Base-by-base conservation (phyloP, 345 rosid species). In the Populus nigra region DNA sequence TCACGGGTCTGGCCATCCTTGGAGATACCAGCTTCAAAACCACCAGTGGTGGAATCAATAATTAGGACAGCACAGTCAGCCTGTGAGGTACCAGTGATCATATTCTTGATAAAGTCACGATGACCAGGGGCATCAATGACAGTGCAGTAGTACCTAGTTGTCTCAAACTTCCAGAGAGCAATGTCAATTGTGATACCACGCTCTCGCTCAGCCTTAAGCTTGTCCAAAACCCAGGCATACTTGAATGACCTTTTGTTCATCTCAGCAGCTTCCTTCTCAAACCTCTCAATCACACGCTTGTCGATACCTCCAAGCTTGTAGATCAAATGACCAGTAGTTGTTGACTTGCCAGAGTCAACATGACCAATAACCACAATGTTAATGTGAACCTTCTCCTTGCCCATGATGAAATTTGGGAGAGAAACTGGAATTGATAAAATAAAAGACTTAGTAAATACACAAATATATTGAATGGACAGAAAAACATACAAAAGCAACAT, bases 1-100 rank as follows among this genome's bases (percentile, higher is more conserved):
- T 91, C 91, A 79, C 93, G 88, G 33, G 96, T 91, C 91, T 91
- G 93, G 10, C 96, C 96, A 78, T 91, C 96, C 87, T 91, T 91
- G 49, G 96, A 91, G 69, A 91, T 91, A 85, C 96, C 96, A 72
- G 93, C 96, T 53, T 91, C 93, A 53, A 91, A 91, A 80, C 93
- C 96, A 86, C 93, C 92, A 72, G 93, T 91, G 77, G 96, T 90
- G 65, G 96, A 91, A 77, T 91, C 96, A 43, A 91, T 89, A 69
- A 90, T 91, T 5, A 91, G 92, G 53, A 91, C 89, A 74, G 93
- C 96, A 78, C 93, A 91, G 62, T 91, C 93, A 12, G 92, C 95
- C 90, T 91, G 93, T 25, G 95, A 91, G 67, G 93, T 91, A 75
- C 93, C 95, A 1, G 89, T 90, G 45, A 91, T 91, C 95, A 91